phyloP scores from a whole-genome alignment of 164 flowering plant genomes.

The Vitis amurensis region DNA sequence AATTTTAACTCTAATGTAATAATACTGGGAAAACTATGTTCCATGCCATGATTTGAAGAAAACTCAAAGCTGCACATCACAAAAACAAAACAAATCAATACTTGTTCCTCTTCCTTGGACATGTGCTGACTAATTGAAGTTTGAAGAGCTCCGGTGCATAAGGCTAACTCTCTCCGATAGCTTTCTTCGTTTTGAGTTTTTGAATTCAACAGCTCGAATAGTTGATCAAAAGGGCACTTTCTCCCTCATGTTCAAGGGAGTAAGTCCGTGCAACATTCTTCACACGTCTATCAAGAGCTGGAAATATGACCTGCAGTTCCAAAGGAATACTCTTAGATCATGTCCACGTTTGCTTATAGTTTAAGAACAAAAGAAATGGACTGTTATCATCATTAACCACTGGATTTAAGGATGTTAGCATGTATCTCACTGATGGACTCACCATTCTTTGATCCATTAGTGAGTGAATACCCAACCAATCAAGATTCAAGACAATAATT shows the following conservation, averaged over 20 bases:
- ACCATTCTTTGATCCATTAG: too few relatives aligned
- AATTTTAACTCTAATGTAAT: too few relatives aligned
- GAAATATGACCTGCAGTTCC: conserved; percentile 80
- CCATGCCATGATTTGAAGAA: neutral
- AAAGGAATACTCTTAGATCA: neutral
- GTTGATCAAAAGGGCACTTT: conserved; percentile 77
- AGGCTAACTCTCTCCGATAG: conserved; percentile 76
- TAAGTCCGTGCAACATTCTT: conserved; percentile 93
- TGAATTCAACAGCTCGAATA: conserved; percentile 62
- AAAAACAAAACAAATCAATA: conserved; percentile 17
- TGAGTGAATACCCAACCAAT: too few relatives aligned
- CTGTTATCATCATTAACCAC: neutral
- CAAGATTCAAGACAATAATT: too few relatives aligned
- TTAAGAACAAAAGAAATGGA: neutral
- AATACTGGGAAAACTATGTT: too few relatives aligned
- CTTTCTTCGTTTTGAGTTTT: conserved; percentile 57
- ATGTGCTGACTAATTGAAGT: conserved; percentile 91
- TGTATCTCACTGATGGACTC: too few relatives aligned
- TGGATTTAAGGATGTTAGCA: neutral
- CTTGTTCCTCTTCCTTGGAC: conserved; percentile 99
- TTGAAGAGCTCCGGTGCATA: conserved; percentile 79
- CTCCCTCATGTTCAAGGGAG: conserved; percentile 91
- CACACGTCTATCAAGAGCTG: conserved; percentile 90
- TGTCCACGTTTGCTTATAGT: too few relatives aligned
- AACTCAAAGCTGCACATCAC: neutral